Evolutionary conservation across 208 protist species (phyloP), one percentile per base, ranked within the genome.

Genomic region (Acanthamoeba culbertsoni): DNA sequence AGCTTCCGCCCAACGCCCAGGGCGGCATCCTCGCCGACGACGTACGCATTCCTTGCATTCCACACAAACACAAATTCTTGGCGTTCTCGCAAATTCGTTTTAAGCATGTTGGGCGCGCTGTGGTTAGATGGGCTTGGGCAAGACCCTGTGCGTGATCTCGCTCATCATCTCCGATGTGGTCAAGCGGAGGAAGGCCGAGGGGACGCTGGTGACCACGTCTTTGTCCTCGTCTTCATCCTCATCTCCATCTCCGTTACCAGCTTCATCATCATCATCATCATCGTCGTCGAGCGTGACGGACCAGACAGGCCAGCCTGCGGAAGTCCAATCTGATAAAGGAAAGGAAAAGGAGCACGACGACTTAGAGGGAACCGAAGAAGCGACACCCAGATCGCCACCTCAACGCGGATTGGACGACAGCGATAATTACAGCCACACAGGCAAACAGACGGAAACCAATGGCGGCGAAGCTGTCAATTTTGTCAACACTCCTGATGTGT

Each of bases 71-170:
- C 28, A 28, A 12, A 10, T 73, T n/a, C 18, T 55, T 55, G 48
- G 12, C 18, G 12, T 8, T 18, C 18, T 18, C 12, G 48, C 12
- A 8, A 55, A 55, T 10, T 68, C 59, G 28, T 33, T 68, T 26
- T 18, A 8, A 18, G 48, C 48, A 23, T 18, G 48, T 23, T 23
- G 8, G 48, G 48, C 48, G 18, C 48, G 23, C 14, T 68, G 33
- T 23, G 35, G n/a, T n/a, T 20, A 88, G 77, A 88, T 88, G 77
- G 77, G 77, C 43, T 23, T 88, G 51, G 77, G 77, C 46, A 88
- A 88, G 51, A 88, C 77, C 12, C 77, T 88, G 8, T 88, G 77
- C 37, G 77, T 88, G 26, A 88, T 88, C 77, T 88, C 77, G 37
- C 48, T 62, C 20, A 88, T 88, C 77, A 62, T 62, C 5, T 1